A percentile compares a stretch with the other conserved stretches of the same genome.
Evolutionary conservation across 192 early-diverging fungal genomes (phyloP).

Genomic region (Chytriomyces sp.): DNA sequence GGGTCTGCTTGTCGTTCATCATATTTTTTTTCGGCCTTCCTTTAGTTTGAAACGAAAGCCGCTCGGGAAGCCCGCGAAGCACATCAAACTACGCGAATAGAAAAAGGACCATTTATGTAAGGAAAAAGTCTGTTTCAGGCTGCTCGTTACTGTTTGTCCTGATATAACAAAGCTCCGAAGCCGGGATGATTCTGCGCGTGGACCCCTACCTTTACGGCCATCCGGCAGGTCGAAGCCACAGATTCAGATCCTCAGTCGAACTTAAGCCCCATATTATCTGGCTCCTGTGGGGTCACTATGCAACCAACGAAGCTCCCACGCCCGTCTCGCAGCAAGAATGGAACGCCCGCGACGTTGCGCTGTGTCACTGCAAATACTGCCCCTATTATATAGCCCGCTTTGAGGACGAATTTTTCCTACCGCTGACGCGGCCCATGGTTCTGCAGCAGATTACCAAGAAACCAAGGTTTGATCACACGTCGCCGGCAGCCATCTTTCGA

Average conservation of each 20-base stretch:
- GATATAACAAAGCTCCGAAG: constrained; percentile 2
- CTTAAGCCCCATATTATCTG: constrained; percentile 29
- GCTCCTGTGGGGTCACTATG: constrained; percentile 11
- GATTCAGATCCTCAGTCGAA: constrained; percentile 32
- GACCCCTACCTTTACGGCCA: constrained; percentile 37
- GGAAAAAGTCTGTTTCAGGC: too few species aligned
- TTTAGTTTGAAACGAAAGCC: constrained; percentile 26
- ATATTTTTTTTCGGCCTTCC: not conserved
- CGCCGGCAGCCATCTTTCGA: constrained; percentile 19
- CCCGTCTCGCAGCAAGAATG: constrained; percentile 13
- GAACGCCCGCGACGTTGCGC: constrained; percentile 20
- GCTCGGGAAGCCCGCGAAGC: constrained; percentile 2
- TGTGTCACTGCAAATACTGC: constrained; percentile 27
- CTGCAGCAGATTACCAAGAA: not conserved
- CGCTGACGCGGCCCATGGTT: constrained; percentile 26
- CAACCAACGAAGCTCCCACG: not conserved
- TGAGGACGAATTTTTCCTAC: constrained; percentile 5
- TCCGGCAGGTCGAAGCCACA: constrained; percentile 19
- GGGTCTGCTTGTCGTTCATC: too few species aligned
- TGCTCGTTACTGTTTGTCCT: too few species aligned
- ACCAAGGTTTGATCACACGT: constrained; percentile 1
- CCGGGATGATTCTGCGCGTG: not conserved
- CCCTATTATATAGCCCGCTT: constrained; percentile 11
- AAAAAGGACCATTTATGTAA: too few species aligned
- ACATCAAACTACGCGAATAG: too few species aligned